Percentiles rank a stretch among this genome's conserved stretches.
Conservation (phyloP, 1,284 basidiomycete genomes). For the Leccinum solheimii region DNA sequence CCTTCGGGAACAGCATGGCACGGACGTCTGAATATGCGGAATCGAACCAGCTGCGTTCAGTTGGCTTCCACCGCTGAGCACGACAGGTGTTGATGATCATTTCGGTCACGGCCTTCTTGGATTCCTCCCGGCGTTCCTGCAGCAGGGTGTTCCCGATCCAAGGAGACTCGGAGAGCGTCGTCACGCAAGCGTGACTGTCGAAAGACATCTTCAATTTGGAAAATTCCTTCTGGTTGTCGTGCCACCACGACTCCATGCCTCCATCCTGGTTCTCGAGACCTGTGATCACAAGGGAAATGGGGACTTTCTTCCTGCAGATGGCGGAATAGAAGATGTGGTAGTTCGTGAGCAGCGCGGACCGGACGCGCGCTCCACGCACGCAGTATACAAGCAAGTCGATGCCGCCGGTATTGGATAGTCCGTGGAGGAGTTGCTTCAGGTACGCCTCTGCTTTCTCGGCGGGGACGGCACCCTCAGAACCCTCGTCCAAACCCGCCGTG, state of each 20-base stretch:
- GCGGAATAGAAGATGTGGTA: slow-evolving; percentile 35
- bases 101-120: slow-evolving; percentile 15
- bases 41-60: slow-evolving; percentile 28
- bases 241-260: slow-evolving; percentile 27
- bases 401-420: slow-evolving; percentile 27
- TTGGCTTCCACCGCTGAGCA: slow-evolving; percentile 23
- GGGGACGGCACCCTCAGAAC: slow-evolving; percentile 26
- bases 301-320: slow-evolving; percentile 34
- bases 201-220: slow-evolving; percentile 25
- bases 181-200: slow-evolving; percentile 30
- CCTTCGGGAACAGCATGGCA: slow-evolving; percentile 20
- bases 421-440: slow-evolving; percentile 30
- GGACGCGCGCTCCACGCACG: slow-evolving; percentile 31
- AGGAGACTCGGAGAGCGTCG: slow-evolving; percentile 21
- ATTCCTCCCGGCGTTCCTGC: slow-evolving; percentile 20
- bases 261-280: slow-evolving; percentile 32
- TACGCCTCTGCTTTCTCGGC: slow-evolving; percentile 30
- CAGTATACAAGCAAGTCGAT: slow-evolving; percentile 32
- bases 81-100: slow-evolving; percentile 25
- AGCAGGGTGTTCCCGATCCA: slow-evolving; percentile 13
- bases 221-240: slow-evolving; percentile 23
- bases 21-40: slow-evolving; percentile 30
- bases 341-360: slow-evolving; percentile 28
- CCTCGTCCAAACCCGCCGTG: slow-evolving; percentile 34
- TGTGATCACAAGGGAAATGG: slow-evolving; percentile 31